Percentiles rank a stretch among this genome's conserved stretches.
phyloP scores from a whole-genome alignment of 2,329 filamentous ascomycete genomes.

The Exophiala calicioides region DNA sequence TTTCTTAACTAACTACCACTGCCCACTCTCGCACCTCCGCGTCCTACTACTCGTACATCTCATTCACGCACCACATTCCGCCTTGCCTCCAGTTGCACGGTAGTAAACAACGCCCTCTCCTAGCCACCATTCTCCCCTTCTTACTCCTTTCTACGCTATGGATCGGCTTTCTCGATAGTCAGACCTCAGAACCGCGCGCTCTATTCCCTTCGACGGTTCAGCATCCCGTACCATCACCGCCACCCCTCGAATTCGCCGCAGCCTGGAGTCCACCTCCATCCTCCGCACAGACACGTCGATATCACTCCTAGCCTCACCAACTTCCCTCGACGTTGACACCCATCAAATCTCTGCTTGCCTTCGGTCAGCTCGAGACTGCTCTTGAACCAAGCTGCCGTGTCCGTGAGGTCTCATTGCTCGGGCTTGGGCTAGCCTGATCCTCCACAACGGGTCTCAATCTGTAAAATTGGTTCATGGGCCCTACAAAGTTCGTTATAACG shows the following conservation, averaged over 20 bases:
- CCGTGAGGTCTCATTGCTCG: slow-evolving; percentile 3
- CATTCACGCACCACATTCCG: neutral
- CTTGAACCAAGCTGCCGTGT: slow-evolving; percentile 5
- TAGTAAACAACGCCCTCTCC: slow-evolving; percentile 15
- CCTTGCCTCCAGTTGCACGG: neutral
- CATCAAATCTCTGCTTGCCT: slow-evolving; percentile 26
- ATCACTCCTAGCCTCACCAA: slow-evolving; percentile 15
- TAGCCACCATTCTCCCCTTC: neutral
- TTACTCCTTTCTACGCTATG: no score
- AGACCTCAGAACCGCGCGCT: slow-evolving; percentile 1
- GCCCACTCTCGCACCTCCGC: neutral
- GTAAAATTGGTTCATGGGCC: slow-evolving; percentile 21
- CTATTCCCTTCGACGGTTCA: slow-evolving; percentile 17
- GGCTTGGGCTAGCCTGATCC: slow-evolving; percentile 13
- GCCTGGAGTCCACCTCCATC: slow-evolving; percentile 16
- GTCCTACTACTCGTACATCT: no score
- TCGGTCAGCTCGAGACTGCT: slow-evolving; percentile 16
- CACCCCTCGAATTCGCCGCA: slow-evolving; percentile 19
- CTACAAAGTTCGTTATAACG: slow-evolving; percentile 15
- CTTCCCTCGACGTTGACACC: slow-evolving; percentile 13
- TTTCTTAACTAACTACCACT: no score
- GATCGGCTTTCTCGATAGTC: slow-evolving; percentile 1
- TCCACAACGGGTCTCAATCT: slow-evolving; percentile 9
- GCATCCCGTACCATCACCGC: slow-evolving; percentile 12
- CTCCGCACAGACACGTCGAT: slow-evolving; percentile 28